A percentile compares a stretch with the other conserved stretches of the same genome.
Evolutionary conservation across 345 rosid genomes (phyloP).

Genomic region (Acer saccharum): DNA sequence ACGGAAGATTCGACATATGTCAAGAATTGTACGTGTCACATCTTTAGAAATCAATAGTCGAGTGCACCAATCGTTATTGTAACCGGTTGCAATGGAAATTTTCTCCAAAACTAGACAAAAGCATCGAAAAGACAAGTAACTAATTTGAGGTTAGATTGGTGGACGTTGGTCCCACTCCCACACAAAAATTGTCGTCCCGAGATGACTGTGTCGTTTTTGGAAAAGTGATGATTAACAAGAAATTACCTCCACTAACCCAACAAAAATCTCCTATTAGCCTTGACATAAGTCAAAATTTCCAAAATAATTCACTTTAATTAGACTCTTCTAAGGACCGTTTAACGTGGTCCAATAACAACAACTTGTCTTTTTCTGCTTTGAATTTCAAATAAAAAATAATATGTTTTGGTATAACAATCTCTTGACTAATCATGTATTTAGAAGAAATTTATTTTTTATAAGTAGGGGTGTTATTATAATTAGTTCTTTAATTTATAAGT

Average conservation of each 20-base stretch:
- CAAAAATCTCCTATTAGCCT: background rate
- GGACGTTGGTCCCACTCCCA: background rate
- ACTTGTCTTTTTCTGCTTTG: background rate
- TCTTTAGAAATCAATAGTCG: no score
- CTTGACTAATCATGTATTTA: constrained; percentile 29
- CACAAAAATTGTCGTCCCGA: background rate
- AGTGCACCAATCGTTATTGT: no score
- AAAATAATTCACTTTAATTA: background rate
- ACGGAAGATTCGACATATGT: no score
- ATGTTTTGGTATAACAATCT: background rate
- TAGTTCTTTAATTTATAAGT: constrained; percentile 21
- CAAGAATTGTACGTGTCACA: no score
- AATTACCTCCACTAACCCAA: constrained; percentile 1
- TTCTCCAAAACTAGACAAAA: background rate
- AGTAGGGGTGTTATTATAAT: constrained; percentile 22
- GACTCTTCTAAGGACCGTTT: background rate
- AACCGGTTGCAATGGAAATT: no score
- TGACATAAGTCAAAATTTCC: background rate
- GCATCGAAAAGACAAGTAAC: background rate
- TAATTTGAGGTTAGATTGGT: background rate
- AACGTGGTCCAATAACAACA: background rate
- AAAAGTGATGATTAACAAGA: background rate
- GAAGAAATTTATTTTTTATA: background rate
- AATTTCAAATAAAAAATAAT: background rate
- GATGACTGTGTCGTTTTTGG: background rate